Evolutionary conservation across 2,329 filamentous ascomycete species (phyloP).

Genomic region (Scleromitrula shiraiana): DNA sequence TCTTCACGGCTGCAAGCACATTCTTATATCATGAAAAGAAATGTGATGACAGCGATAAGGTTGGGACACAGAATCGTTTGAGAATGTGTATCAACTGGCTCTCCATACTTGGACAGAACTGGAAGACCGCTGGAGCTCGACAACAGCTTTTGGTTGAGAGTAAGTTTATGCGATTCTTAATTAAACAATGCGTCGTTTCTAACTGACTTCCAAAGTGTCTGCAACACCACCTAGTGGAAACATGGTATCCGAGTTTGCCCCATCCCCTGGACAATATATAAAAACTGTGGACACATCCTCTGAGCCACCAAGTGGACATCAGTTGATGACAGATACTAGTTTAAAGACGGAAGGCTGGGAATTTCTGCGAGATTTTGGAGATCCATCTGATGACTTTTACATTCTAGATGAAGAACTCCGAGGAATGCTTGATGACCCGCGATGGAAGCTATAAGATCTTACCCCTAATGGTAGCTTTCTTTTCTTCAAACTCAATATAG

Average conservation of each 20-base stretch:
- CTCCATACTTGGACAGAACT: slow-evolving; percentile 24
- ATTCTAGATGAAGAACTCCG: slow-evolving; percentile 24
- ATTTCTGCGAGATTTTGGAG: slow-evolving; percentile 25
- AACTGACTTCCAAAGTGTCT: slow-evolving; percentile 2
- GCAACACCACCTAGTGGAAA: slow-evolving; percentile 7
- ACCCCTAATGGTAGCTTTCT: background rate
- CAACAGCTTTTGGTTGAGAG: slow-evolving; percentile 25
- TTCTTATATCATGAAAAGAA: slow-evolving; percentile 22
- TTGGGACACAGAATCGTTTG: slow-evolving; percentile 18
- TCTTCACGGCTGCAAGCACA: slow-evolving; percentile 26
- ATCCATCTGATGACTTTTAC: slow-evolving; percentile 27
- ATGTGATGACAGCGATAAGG: slow-evolving; percentile 5
- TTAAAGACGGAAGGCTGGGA: slow-evolving; percentile 21
- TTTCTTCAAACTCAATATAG: too few species aligned
- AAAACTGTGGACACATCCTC: background rate
- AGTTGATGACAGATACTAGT: background rate
- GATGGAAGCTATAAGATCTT: slow-evolving; percentile 3
- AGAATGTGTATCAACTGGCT: slow-evolving; percentile 27
- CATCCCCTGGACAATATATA: background rate
- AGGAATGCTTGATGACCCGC: slow-evolving; percentile 18
- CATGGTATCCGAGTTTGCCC: background rate
- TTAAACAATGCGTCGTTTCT: slow-evolving; percentile 13
- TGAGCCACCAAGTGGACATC: background rate
- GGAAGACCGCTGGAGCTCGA: slow-evolving; percentile 27
- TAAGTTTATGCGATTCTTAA: slow-evolving; percentile 20